phyloP scores from a whole-genome alignment of 495 filamentous ascomycete species.

The Trichoderma erinaceum region DNA sequence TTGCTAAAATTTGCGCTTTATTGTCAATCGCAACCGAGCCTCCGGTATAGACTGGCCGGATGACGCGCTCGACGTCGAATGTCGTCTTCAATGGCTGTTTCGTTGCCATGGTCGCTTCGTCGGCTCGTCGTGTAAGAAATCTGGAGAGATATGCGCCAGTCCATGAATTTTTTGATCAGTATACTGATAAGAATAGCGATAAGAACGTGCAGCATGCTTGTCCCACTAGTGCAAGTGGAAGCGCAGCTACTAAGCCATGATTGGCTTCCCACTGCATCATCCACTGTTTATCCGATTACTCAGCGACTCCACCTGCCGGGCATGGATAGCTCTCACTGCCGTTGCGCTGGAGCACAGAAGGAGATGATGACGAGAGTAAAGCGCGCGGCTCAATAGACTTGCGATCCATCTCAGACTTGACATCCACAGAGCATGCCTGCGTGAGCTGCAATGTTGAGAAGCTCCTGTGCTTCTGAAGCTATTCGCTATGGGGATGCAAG shows the following conservation, averaged over 20 bases:
- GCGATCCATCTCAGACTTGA: background rate
- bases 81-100: slow-evolving; percentile 62
- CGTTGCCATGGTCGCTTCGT: slow-evolving; percentile 38
- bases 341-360: too few relatives aligned
- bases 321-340: too few relatives aligned
- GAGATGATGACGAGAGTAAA: too few relatives aligned
- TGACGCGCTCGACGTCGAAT: slow-evolving; percentile 71
- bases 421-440: background rate
- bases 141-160: background rate
- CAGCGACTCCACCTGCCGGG: too few relatives aligned
- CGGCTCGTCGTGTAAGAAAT: background rate
- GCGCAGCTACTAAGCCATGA: too few relatives aligned
- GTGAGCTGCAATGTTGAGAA: background rate
- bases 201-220: background rate
- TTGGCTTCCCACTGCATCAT: too few relatives aligned
- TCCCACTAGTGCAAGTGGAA: background rate
- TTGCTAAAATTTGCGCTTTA: slow-evolving; percentile 75
- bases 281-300: too few relatives aligned
- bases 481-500: slow-evolving; percentile 39
- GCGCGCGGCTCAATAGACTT: background rate
- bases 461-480: background rate
- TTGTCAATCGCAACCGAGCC: slow-evolving; percentile 79
- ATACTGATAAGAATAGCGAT: background rate
- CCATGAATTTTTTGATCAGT: background rate
- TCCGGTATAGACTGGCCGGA: slow-evolving; percentile 91